A percentile compares a stretch with the other conserved stretches of the same genome.
Evolutionary conservation across 2,329 filamentous ascomycete species (phyloP).

Genomic region (Berkeleyomyces basicola): DNA sequence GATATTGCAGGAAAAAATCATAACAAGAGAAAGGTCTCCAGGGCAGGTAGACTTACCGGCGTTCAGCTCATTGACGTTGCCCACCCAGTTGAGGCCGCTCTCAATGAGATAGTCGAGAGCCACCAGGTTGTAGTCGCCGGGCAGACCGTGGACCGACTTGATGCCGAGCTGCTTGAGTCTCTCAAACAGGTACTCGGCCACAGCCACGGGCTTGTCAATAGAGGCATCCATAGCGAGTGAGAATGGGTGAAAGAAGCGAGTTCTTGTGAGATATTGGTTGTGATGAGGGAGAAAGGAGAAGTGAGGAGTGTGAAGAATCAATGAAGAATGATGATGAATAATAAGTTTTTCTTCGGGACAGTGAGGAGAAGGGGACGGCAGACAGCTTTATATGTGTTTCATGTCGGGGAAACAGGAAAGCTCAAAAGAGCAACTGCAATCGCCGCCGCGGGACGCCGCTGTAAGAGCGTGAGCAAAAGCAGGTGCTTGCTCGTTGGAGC

Average conservation of each 20-base stretch:
- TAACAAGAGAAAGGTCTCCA: neutral
- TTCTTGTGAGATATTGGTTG: neutral
- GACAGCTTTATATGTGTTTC: conserved; percentile 7
- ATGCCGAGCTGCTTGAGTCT: conserved; percentile 48
- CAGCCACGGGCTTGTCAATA: conserved; percentile 36
- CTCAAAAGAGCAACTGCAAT: neutral
- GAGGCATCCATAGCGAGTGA: conserved; percentile 1
- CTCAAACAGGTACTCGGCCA: conserved; percentile 52
- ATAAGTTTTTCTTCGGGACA: neutral
- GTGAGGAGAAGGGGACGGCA: neutral
- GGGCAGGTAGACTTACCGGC: conserved; percentile 34
- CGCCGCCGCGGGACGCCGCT: neutral
- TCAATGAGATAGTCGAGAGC: conserved; percentile 49
- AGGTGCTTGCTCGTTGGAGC: neutral
- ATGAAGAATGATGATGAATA: neutral
- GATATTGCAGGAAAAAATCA: neutral
- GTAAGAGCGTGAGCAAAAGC: neutral
- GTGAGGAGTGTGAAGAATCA: neutral
- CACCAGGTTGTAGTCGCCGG: conserved; percentile 57
- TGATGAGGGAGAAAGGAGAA: neutral
- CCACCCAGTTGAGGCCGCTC: conserved; percentile 45
- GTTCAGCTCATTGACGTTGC: conserved; percentile 58
- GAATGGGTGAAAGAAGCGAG: neutral
- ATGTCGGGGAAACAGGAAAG: neutral
- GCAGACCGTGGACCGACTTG: conserved; percentile 49